Evolutionary conservation across 192 early-diverging fungal species (phyloP).

Genomic region (Gigaspora rosea): DNA sequence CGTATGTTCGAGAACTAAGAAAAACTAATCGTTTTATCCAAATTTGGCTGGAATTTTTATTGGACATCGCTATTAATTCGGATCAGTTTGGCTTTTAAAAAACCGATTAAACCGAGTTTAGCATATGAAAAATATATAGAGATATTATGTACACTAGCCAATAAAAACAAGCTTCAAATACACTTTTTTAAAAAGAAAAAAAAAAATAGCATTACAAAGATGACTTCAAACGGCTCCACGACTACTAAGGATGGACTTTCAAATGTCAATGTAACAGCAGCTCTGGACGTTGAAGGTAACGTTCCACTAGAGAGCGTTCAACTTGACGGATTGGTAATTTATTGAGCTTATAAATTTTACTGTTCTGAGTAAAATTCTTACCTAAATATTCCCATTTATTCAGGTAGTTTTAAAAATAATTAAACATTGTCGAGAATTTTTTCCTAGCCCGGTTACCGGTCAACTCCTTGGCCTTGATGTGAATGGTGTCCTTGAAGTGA

Average conservation of each 20-base stretch:
- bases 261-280: conserved; percentile 40
- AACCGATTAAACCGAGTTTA: too few relatives aligned
- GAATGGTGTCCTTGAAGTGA: conserved; percentile 86
- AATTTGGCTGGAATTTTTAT: too few relatives aligned
- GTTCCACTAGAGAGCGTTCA: conserved; percentile 63
- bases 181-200: too few relatives aligned
- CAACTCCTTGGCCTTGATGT: conserved; percentile 95
- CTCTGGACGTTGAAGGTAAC: conserved; percentile 62
- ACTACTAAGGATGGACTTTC: conserved; percentile 8
- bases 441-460: conserved; percentile 81
- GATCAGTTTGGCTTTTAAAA: too few relatives aligned
- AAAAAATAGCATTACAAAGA: too few relatives aligned
- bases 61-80: too few relatives aligned
- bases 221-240: neutral
- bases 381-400: neutral
- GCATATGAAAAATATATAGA: too few relatives aligned
- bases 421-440: conserved; percentile 91
- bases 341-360: neutral
- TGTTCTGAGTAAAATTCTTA: neutral
- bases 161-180: too few relatives aligned
- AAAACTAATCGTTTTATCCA: too few relatives aligned
- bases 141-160: too few relatives aligned
- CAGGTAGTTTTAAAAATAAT: conserved; percentile 93
- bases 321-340: conserved; percentile 70
- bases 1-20: too few relatives aligned